Conservation (phyloP, 169 alveolate species). For the Plasmodium chabaudi region DNA sequence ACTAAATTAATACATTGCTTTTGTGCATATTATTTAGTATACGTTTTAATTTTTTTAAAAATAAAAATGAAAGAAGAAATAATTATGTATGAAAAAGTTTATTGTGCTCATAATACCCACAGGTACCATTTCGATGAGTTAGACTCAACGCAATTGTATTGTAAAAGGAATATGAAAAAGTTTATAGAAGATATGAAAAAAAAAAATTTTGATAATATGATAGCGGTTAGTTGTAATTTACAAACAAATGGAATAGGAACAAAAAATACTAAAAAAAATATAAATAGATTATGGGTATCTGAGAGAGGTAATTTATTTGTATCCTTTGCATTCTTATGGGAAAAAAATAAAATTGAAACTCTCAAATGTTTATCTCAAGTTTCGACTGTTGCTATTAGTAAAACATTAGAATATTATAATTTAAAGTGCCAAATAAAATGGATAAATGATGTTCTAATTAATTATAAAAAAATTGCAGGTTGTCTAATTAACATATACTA, state of each 20-base stretch:
- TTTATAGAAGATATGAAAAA: constrained; percentile 15
- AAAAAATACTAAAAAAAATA: not conserved
- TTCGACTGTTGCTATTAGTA: constrained; percentile 32
- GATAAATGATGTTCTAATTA: constrained; percentile 32
- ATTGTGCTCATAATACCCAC: not conserved
- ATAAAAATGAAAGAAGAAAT: too few species aligned
- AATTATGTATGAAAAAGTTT: too few species aligned
- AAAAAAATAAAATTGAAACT: constrained; percentile 8
- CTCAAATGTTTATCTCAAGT: constrained; percentile 16
- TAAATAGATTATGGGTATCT: constrained; percentile 18
- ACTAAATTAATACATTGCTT: too few species aligned
- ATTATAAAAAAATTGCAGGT: constrained; percentile 35
- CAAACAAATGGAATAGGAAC: not conserved
- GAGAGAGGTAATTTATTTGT: constrained; percentile 45
- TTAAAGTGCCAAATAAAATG: constrained; percentile 39
- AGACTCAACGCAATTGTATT: constrained; percentile 20
- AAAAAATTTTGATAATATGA: constrained; percentile 11
- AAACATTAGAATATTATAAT: constrained; percentile 46
- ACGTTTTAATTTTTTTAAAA: too few species aligned
- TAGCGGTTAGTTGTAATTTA: not conserved
- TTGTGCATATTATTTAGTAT: too few species aligned
- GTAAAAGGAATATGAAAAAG: constrained; percentile 18
- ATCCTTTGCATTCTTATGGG: constrained; percentile 60
- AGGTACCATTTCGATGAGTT: not conserved
- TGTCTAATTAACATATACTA: constrained; percentile 34